Conservation (phyloP, 371 early-diverging fungal species). For the Lichtheimia ramosa region DNA sequence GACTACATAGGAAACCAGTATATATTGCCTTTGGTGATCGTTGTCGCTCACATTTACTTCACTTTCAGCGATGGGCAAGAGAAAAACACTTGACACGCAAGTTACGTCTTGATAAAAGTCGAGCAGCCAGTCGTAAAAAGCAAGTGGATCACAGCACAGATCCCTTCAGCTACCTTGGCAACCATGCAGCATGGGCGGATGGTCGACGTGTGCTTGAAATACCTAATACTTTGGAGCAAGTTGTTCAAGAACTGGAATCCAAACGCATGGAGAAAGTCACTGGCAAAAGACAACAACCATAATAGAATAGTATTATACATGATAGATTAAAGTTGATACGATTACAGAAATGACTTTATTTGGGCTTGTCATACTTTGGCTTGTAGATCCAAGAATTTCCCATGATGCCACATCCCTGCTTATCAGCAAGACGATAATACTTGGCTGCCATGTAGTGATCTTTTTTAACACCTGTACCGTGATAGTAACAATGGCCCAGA, state of each 20-base stretch:
- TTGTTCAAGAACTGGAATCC: slow-evolving; percentile 26
- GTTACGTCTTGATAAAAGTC: slow-evolving; percentile 29
- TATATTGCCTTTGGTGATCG: slow-evolving; percentile 41
- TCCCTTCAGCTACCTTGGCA: slow-evolving; percentile 41
- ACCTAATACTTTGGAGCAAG: slow-evolving; percentile 25
- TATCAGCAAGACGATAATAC: slow-evolving; percentile 83
- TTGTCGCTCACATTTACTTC: slow-evolving; percentile 35
- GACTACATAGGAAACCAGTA: slow-evolving; percentile 34
- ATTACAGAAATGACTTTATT: neutral
- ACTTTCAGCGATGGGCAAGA: slow-evolving; percentile 41
- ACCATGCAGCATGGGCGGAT: slow-evolving; percentile 34
- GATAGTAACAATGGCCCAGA: slow-evolving; percentile 72
- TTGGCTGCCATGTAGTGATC: slow-evolving; percentile 79
- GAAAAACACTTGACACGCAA: slow-evolving; percentile 38
- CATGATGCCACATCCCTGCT: slow-evolving; percentile 78
- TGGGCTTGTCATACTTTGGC: slow-evolving; percentile 41
- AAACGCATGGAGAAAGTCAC: slow-evolving; percentile 29
- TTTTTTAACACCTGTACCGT: slow-evolving; percentile 80
- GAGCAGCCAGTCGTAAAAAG: slow-evolving; percentile 7
- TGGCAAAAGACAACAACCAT: slow-evolving; percentile 32
- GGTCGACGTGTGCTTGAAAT: slow-evolving; percentile 24
- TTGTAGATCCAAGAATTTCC: slow-evolving; percentile 83
- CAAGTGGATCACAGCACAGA: slow-evolving; percentile 15
- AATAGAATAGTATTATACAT: neutral
- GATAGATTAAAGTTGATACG: neutral